A percentile compares a stretch with the other conserved stretches of the same genome.
Conservation (phyloP, 768 basidiomycete species). For the Mycena alexandri region DNA sequence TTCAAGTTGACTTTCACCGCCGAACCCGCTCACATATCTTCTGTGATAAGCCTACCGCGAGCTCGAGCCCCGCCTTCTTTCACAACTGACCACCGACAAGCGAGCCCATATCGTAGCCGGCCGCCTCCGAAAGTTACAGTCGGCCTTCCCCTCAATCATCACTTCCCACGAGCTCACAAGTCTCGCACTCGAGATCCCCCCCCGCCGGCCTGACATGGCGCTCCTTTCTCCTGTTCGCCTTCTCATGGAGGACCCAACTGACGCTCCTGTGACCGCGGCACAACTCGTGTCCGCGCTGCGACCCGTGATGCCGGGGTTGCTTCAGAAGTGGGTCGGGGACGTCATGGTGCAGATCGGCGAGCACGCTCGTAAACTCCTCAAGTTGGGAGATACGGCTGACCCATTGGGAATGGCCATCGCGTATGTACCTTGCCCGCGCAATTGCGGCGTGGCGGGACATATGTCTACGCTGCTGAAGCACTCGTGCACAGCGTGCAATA, state of each 20-base stretch:
- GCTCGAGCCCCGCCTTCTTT: conserved; percentile 20
- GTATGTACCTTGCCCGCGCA: conserved; percentile 4
- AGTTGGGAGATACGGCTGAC: not conserved
- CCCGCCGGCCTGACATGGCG: conserved; percentile 11
- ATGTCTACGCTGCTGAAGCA: conserved; percentile 8
- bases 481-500: not conserved
- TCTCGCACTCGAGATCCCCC: not conserved
- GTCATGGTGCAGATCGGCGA: not conserved
- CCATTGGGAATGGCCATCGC: conserved; percentile 12
- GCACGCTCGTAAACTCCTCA: conserved; percentile 10
- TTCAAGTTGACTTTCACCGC: not conserved
- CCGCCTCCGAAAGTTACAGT: conserved; percentile 5
- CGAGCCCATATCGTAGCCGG: not conserved
- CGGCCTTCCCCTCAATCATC: not conserved
- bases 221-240: conserved; percentile 23
- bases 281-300: not conserved
- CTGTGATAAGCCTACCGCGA: conserved; percentile 7
- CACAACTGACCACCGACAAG: conserved; percentile 19
- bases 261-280: not conserved
- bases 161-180: not conserved
- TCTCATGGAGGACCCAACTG: conserved; percentile 15
- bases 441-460: conserved; percentile 8
- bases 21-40: not conserved
- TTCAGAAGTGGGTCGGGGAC: conserved; percentile 15
- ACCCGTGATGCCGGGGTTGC: conserved; percentile 9